A percentile compares a stretch with the other conserved stretches of the same genome.
Conservation (phyloP, 2,329 filamentous ascomycete genomes). For the Neurospora crassa region DNA sequence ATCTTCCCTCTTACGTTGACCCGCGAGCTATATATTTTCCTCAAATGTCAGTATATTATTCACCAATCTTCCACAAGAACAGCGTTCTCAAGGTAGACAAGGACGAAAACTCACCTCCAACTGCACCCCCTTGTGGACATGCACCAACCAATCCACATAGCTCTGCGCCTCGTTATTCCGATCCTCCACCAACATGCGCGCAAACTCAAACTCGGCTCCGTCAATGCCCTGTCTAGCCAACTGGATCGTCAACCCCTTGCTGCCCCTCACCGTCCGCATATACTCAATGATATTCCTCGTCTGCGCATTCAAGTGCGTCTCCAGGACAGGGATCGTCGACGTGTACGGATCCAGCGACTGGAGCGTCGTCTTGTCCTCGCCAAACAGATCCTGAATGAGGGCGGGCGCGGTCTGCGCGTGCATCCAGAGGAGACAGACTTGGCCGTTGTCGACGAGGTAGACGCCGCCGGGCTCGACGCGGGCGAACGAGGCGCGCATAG, state of each 20-base stretch:
- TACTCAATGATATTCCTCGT: constrained; percentile 90
- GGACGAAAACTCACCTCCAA: constrained; percentile 52
- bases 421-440: constrained; percentile 84
- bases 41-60: background rate
- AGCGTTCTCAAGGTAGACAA: background rate
- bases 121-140: constrained; percentile 87
- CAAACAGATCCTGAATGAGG: constrained; percentile 82
- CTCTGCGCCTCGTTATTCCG: constrained; percentile 96
- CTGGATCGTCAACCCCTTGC: constrained; percentile 82
- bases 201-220: constrained; percentile 94
- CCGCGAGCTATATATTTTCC: constrained; percentile 45
- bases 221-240: constrained; percentile 87
- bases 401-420: constrained; percentile 90
- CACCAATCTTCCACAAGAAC: background rate
- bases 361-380: constrained; percentile 60
- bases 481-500: constrained; percentile 74
- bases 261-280: constrained; percentile 67
- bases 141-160: constrained; percentile 97
- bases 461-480: constrained; percentile 87
- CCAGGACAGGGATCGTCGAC: constrained; percentile 69
- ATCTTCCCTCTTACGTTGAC: constrained; percentile 63
- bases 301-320: constrained; percentile 91
- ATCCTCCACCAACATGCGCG: constrained; percentile 81
- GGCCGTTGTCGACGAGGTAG: constrained; percentile 92
- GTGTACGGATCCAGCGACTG: constrained; percentile 73